A percentile compares a stretch with the other conserved stretches of the same genome.
Conservation (phyloP, 805 yeast species). For the Zygosaccharomyces bailii region DNA sequence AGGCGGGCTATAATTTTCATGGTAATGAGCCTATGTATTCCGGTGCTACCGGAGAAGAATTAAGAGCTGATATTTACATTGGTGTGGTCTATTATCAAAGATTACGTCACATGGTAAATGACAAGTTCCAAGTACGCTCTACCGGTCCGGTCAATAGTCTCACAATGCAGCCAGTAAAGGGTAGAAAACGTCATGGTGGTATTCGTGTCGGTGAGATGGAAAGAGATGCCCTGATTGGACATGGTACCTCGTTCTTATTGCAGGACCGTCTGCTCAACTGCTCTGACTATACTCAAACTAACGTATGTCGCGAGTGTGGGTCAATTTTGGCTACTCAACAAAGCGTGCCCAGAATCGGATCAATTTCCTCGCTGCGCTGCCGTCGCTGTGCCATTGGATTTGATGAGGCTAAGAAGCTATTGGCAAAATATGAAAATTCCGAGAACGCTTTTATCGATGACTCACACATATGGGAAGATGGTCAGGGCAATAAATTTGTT, state of each 20-base stretch:
- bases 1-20: slow-evolving; percentile 93
- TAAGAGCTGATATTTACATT: slow-evolving; percentile 90
- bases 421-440: slow-evolving; percentile 34
- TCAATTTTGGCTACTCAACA: slow-evolving; percentile 84
- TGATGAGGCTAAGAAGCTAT: slow-evolving; percentile 48
- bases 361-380: slow-evolving; percentile 74
- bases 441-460: slow-evolving; percentile 52
- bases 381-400: slow-evolving; percentile 82
- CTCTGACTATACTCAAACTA: slow-evolving; percentile 89
- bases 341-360: slow-evolving; percentile 87
- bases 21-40: slow-evolving; percentile 99
- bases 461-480: slow-evolving; percentile 92
- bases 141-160: slow-evolving; percentile 97
- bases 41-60: slow-evolving; percentile 97
- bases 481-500: slow-evolving; percentile 82
- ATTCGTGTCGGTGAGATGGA: slow-evolving; percentile 99
- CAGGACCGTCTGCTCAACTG: slow-evolving; percentile 95
- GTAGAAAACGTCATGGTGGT: slow-evolving; percentile 98
- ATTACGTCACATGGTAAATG: slow-evolving; percentile 98
- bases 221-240: slow-evolving; percentile 98
- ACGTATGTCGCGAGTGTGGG: slow-evolving; percentile 91
- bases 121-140: slow-evolving; percentile 97
- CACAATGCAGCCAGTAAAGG: slow-evolving; percentile 99
- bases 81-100: slow-evolving; percentile 98
- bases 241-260: slow-evolving; percentile 90